Evolutionary conservation across 2,329 filamentous ascomycete species (phyloP), one percentile per base, ranked within the genome.

Genomic region (Akanthomyces muscarius): DNA sequence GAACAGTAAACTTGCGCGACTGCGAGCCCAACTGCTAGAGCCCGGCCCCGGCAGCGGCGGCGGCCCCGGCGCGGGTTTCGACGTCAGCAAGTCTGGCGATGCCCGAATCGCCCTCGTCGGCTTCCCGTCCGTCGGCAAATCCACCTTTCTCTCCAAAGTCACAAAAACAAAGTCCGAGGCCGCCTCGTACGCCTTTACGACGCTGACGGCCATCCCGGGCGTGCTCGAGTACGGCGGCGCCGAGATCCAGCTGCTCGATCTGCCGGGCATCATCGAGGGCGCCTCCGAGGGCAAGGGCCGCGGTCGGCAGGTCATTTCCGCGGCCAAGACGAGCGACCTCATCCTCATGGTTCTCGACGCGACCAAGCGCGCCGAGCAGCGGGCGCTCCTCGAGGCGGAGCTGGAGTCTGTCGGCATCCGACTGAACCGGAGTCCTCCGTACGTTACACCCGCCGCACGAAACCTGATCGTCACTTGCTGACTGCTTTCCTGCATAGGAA

Each of bases 121-220:
- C n/a, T 99, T 99, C 71, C 95, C 96, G 0, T 99, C 96, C 0
- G 95, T 99, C 58, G 95, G 95, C 75, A 99, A 99, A 80, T 99
- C 95, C 2, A 99, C 95, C 0, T 98, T 99, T 73, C 76, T 99
- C n/a, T 97, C 93, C 55, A 97, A 98, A 73, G 96, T 99, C 74
- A 99, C 95, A 56, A 98, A 97, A 79, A 99, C 96, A 45, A 92
- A 92, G 72, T 97, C 92, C 57, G 94, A 97, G 75, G 92, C 97
- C 33, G 95, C 95, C 0, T 91, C 95, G 0, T 99, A 99, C 74
- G 88, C 94, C 63, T 99, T 99, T 85, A 99, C 95, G 13, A 99
- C 95, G 1, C 82, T 99, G 51, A 99, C 95, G 11, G 96, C 95
- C 42, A 99, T 99, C 69, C 95, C 95, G 1, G 95, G 95, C 69